Evolutionary conservation across 2,329 filamentous ascomycete genomes (phyloP).

Genomic region (Madurella mycetomatis): DNA sequence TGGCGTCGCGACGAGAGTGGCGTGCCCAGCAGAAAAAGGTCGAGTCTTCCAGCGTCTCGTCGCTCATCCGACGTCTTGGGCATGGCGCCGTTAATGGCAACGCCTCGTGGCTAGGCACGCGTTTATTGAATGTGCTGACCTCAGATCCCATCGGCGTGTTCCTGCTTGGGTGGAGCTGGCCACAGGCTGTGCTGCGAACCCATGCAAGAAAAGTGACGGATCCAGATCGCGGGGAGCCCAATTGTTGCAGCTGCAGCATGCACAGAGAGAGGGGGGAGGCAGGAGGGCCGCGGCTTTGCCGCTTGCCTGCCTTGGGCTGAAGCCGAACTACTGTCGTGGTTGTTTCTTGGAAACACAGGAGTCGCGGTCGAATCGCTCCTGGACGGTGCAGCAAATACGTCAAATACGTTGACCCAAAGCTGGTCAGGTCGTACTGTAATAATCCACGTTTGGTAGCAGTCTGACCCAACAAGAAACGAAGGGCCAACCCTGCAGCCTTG

Average conservation of each 20-base stretch:
- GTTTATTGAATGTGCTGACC: background rate
- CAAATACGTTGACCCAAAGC: too few species aligned
- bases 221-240: background rate
- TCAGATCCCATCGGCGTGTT: background rate
- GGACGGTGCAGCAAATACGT: background rate
- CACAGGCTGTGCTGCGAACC: background rate
- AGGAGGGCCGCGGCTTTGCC: background rate
- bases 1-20: background rate
- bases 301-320: slow-evolving; percentile 5
- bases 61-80: background rate
- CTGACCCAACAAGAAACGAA: too few species aligned
- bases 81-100: background rate
- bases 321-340: background rate
- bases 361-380: slow-evolving; percentile 1
- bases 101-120: background rate
- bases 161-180: too few species aligned
- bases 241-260: background rate
- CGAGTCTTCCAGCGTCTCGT: background rate
- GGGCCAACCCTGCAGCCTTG: slow-evolving; percentile 5
- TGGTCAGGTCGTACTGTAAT: too few species aligned
- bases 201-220: background rate
- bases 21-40: background rate
- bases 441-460: too few species aligned
- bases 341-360: background rate
- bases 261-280: background rate